Percentiles rank a stretch among this genome's conserved stretches.
phyloP scores from a whole-genome alignment of 257 asterid species.

The Misopates orontium region DNA sequence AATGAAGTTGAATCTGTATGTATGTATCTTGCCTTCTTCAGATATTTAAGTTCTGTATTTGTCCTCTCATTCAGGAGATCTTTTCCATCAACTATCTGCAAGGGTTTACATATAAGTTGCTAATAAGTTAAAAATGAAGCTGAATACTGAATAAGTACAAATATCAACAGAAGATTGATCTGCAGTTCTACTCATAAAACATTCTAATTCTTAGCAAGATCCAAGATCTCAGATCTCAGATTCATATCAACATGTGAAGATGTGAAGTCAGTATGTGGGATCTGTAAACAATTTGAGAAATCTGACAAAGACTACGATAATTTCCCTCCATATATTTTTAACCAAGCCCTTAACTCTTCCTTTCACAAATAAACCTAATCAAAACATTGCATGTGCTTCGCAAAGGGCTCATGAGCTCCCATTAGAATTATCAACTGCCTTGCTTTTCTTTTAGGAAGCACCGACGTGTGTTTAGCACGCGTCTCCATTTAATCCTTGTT shows the following conservation, averaged over 20 bases:
- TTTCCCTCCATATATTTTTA: not conserved
- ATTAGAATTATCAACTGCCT: too few species aligned
- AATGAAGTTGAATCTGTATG: not conserved
- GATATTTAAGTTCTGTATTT: conserved; percentile 72
- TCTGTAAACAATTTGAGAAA: not conserved
- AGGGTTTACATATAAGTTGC: conserved; percentile 3
- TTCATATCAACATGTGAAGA: not conserved
- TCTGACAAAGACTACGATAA: not conserved
- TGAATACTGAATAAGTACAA: not conserved
- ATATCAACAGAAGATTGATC: not conserved
- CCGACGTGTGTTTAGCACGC: not conserved
- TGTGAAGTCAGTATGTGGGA: not conserved
- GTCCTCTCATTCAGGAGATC: conserved; percentile 88
- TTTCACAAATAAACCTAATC: not conserved
- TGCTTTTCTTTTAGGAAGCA: too few species aligned
- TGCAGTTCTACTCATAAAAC: not conserved
- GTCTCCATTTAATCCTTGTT: too few species aligned
- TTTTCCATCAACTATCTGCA: conserved; percentile 80
- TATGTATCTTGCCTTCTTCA: conserved; percentile 59
- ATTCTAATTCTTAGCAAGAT: not conserved
- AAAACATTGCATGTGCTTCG: not conserved
- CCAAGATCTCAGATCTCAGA: not conserved
- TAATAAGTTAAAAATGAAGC: not conserved
- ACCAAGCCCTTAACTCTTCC: not conserved
- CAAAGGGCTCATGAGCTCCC: not conserved